Evolutionary conservation across 2,329 filamentous ascomycete genomes (phyloP), one percentile per base, ranked within the genome.

Genomic region (Achaetomium macrosporum): DNA sequence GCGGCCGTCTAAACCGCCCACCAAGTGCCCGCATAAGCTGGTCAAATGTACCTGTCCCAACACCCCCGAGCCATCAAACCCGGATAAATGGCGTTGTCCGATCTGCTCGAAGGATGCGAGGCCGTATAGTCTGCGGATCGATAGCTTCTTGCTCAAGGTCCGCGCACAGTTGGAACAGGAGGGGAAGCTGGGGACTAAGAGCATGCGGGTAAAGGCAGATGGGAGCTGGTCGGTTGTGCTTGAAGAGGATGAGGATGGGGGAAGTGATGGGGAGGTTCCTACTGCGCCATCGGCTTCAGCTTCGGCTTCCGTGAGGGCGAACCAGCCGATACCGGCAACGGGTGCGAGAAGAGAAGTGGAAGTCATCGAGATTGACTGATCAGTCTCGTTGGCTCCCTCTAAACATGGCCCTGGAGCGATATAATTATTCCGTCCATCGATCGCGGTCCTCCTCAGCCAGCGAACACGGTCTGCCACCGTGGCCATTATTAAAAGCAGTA

Each of bases 31-130:
- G 46, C 66, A 73, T 47, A 48, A 42, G 16, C 53, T 50, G 57
- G 60, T 19, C 48, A 66, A 46, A 61, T 76, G 76, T 50, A 53
- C 55, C 1, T 76, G 73, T 59, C 61, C 64, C 11, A 65, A 61
- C 42, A 17, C 47, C 5, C 35, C 50, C 5, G 76, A 84, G 59
- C 81, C 79, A 9, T 76, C 75, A 1, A 70, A 78, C 50, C 73
- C 80, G 0, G 88, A 93, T 63, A 80, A 81, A 48, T 96, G 91
- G 90, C 85, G 80, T 57, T 99, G 93, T 62, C 93, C 93, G 0
- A 82, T 95, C 30, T 97, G 92, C 67, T 75, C 76, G 25, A 73
- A 71, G 31, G 91, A 96, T 67, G 90, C 87, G 11, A 79, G 91
- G 13, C 93, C 92, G 0, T 73, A 76, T 20, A 79, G 73, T 55